These are phyloP conservation scores for Cinnamomum chago DNA, from an alignment of 164 flowering plant genomes.

Conservation along the genomic window DNA sequence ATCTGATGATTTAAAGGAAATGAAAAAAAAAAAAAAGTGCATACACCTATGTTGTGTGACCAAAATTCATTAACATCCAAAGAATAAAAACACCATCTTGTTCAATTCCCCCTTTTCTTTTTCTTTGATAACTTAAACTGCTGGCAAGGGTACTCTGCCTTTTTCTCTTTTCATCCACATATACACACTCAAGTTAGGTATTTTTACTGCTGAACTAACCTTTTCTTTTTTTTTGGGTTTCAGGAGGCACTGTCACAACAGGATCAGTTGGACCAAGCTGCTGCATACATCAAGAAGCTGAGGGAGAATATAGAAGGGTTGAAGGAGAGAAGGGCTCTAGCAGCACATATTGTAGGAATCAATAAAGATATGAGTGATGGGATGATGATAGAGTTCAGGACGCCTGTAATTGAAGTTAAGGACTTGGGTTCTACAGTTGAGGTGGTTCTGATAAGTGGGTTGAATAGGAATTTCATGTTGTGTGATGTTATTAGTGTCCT, in stretches of 20 bases:
- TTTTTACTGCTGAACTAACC: neutral
- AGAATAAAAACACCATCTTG: neutral
- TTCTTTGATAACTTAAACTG: neutral
- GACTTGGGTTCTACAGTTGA: conserved; percentile 40
- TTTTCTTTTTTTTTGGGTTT: neutral
- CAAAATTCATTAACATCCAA: neutral
- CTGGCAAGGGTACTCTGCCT: too few species aligned
- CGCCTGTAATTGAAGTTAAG: conserved; percentile 43
- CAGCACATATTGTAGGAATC: neutral
- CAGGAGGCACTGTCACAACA: conserved; percentile 33
- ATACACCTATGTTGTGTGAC: neutral
- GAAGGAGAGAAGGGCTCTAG: conserved; percentile 27
- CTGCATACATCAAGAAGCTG: conserved; percentile 30
- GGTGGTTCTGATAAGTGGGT: conserved; percentile 37
- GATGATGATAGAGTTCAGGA: neutral
- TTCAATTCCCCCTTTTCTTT: neutral
- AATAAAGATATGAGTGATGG: conserved; percentile 2
- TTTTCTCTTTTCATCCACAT: neutral
- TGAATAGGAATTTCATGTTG: conserved; percentile 35
- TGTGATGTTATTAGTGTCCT: conserved; percentile 39
- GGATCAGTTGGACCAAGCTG: conserved; percentile 35
- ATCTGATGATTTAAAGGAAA: neutral
- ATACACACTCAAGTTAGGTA: neutral
- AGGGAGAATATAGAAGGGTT: conserved; percentile 30
- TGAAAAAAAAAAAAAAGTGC: neutral